A percentile compares a stretch with the other conserved stretches of the same genome.
Evolutionary conservation across 768 basidiomycete species (phyloP).

Genomic region (Mycena kentingensis): DNA sequence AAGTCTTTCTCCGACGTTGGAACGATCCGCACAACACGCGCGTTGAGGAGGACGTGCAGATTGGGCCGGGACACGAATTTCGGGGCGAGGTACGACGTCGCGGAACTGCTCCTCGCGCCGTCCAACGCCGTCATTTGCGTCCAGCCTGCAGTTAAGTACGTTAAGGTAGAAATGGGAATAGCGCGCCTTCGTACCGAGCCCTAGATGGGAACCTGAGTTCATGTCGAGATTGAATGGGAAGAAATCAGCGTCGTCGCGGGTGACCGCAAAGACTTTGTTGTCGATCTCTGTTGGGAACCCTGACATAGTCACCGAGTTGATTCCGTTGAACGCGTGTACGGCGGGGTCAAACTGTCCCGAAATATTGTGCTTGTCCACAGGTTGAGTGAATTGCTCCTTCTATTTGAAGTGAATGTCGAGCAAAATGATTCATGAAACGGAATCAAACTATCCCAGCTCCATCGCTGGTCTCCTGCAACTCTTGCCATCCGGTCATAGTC

Average conservation of each 20-base stretch:
- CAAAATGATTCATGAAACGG: slow-evolving; percentile 12
- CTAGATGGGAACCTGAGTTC: slow-evolving; percentile 33
- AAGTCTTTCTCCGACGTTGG: slow-evolving; percentile 2
- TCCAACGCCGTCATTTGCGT: slow-evolving; percentile 23
- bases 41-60: slow-evolving; percentile 25
- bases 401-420: slow-evolving; percentile 8
- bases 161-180: slow-evolving; percentile 27
- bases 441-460: slow-evolving; percentile 32
- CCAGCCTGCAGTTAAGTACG: slow-evolving; percentile 31
- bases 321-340: slow-evolving; percentile 30
- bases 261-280: slow-evolving; percentile 25
- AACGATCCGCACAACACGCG: slow-evolving; percentile 21
- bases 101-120: slow-evolving; percentile 26
- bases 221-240: slow-evolving; percentile 37
- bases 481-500: slow-evolving; percentile 29
- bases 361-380: slow-evolving; percentile 33
- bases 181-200: slow-evolving; percentile 32
- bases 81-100: slow-evolving; percentile 27
- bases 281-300: slow-evolving; percentile 26
- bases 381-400: slow-evolving; percentile 31
- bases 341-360: slow-evolving; percentile 30
- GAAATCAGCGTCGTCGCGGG: slow-evolving; percentile 22
- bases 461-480: slow-evolving; percentile 29
- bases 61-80: slow-evolving; percentile 25
- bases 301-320: slow-evolving; percentile 27